A percentile compares a stretch with the other conserved stretches of the same genome.
These are phyloP conservation scores for Candida nanaspora DNA, from an alignment of 805 yeast species.

Conservation along the genomic window DNA sequence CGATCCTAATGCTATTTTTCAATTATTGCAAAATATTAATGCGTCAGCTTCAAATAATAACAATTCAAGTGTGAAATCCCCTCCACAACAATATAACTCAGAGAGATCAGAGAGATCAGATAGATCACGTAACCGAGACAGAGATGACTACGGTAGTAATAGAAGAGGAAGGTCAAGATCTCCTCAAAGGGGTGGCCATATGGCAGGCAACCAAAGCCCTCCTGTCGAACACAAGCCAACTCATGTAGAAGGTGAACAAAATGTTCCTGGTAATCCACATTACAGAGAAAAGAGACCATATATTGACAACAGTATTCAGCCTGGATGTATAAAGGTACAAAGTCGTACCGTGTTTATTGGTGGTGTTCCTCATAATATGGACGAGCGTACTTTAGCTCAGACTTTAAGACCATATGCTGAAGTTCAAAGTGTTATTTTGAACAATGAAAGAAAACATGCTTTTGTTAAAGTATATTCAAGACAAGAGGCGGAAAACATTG, in stretches of 20 bases:
- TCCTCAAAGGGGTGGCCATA: constrained; percentile 18
- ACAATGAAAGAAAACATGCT: constrained; percentile 89
- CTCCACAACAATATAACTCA: constrained; percentile 1
- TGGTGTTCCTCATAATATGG: constrained; percentile 82
- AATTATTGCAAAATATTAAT: constrained; percentile 48
- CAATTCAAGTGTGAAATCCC: constrained; percentile 2
- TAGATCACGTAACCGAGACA: constrained; percentile 12
- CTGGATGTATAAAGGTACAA: constrained; percentile 72
- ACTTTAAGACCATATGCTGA: constrained; percentile 81
- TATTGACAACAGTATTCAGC: constrained; percentile 64
- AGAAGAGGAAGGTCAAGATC: constrained; percentile 51
- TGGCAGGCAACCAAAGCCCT: constrained; percentile 8
- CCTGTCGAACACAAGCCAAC: constrained; percentile 21
- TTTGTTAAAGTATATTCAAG: constrained; percentile 92
- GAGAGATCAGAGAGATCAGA: constrained; percentile 1
- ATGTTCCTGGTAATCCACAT: constrained; percentile 66
- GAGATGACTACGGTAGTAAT: constrained; percentile 18
- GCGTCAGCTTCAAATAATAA: constrained; percentile 4
- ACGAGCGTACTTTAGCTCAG: constrained; percentile 60
- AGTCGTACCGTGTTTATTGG: constrained; percentile 93
- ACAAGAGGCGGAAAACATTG: constrained; percentile 81
- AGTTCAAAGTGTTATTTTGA: constrained; percentile 84
- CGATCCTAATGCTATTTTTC: constrained; percentile 38
- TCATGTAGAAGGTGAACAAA: constrained; percentile 48
- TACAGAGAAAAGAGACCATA: constrained; percentile 69